phyloP scores from a whole-genome alignment of 2,329 filamentous ascomycete genomes.

The Nemania sp. region DNA sequence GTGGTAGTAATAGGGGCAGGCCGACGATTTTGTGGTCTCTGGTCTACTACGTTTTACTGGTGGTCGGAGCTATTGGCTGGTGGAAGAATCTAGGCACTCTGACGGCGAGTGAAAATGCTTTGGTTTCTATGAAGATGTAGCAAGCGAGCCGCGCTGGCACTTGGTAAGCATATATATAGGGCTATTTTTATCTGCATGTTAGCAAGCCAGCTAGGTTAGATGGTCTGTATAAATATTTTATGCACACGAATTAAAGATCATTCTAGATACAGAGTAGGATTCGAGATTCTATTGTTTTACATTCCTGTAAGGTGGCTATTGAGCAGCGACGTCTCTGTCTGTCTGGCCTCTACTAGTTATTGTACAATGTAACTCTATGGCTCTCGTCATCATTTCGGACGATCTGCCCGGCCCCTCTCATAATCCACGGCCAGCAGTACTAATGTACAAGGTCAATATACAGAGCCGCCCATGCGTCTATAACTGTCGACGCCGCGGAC shows the following conservation, averaged over 20 bases:
- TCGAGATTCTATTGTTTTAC: neutral
- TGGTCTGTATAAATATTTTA: neutral
- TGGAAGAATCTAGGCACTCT: constrained; percentile 70
- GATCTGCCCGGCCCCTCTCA: neutral
- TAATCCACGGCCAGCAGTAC: neutral
- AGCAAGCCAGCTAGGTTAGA: too few species aligned
- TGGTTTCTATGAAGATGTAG: constrained; percentile 43
- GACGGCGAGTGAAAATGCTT: constrained; percentile 64
- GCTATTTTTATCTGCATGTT: too few species aligned
- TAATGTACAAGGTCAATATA: neutral
- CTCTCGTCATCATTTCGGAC: neutral
- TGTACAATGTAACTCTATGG: neutral
- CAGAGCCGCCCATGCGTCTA: neutral
- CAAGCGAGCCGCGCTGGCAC: too few species aligned
- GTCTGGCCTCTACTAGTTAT: constrained; percentile 5
- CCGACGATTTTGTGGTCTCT: constrained; percentile 66
- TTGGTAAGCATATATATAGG: too few species aligned
- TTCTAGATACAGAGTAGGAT: constrained; percentile 5
- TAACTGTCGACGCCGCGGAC: neutral
- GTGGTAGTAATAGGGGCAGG: too few species aligned
- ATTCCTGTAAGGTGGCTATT: neutral
- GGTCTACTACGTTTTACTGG: constrained; percentile 76
- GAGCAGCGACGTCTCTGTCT: neutral
- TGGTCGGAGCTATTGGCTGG: constrained; percentile 73
- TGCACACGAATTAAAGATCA: neutral